Percentiles rank a stretch among this genome's conserved stretches.
Conservation (phyloP, 2,329 filamentous ascomycete species). For the Pseudopithomyces chartarum region DNA sequence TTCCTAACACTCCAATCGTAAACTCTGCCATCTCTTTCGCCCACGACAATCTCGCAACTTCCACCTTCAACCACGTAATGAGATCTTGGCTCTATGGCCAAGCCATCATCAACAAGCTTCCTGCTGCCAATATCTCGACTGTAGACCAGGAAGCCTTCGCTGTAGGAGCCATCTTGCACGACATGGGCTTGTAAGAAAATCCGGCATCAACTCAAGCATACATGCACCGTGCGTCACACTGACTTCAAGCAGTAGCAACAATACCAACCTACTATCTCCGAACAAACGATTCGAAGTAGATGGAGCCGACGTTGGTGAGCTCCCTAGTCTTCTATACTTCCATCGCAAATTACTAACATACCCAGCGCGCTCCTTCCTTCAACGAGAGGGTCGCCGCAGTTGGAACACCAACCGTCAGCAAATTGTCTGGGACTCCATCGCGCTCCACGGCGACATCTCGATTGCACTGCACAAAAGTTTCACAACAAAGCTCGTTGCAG, state of each 20-base stretch:
- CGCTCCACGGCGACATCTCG: constrained; percentile 49
- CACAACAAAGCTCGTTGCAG: constrained; percentile 3
- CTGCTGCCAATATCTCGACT: constrained; percentile 22
- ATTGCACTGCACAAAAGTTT: constrained; percentile 45
- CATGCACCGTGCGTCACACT: background rate
- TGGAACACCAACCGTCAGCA: constrained; percentile 52
- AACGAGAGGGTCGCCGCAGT: constrained; percentile 11
- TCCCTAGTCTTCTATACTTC: too few relatives aligned
- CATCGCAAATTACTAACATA: constrained; percentile 20
- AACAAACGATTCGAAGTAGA: constrained; percentile 60
- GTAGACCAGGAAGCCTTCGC: constrained; percentile 48
- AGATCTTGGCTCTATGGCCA: constrained; percentile 46
- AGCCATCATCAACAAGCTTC: constrained; percentile 39
- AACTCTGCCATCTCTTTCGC: constrained; percentile 41
- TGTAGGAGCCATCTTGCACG: constrained; percentile 50
- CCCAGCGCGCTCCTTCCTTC: constrained; percentile 45
- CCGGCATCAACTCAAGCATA: constrained; percentile 21
- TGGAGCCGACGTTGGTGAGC: constrained; percentile 37
- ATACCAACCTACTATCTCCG: constrained; percentile 38
- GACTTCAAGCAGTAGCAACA: background rate
- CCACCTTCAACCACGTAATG: constrained; percentile 48
- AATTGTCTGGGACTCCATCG: constrained; percentile 57
- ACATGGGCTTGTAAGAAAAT: constrained; percentile 52
- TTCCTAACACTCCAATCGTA: constrained; percentile 46
- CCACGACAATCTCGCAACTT: constrained; percentile 30